A percentile compares a stretch with the other conserved stretches of the same genome.
phyloP scores from a whole-genome alignment of 1,139 yeast genomes.

The Taphrina deformans region DNA sequence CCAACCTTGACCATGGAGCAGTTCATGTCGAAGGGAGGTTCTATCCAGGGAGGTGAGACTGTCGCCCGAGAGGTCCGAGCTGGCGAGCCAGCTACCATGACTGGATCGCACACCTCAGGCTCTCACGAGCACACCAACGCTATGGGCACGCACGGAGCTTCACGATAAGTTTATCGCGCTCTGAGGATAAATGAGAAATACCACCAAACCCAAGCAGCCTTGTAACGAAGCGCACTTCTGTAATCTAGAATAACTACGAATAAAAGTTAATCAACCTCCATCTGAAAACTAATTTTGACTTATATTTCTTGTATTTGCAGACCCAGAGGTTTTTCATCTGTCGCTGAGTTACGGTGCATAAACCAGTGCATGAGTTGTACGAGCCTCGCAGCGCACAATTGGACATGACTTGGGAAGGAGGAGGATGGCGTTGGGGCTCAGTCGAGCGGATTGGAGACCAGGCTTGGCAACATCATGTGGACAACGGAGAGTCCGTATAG shows the following conservation, averaged over 20 bases:
- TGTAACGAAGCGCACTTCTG: slow-evolving; percentile 7
- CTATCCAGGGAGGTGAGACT: slow-evolving; percentile 30
- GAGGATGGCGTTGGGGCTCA: too few relatives aligned
- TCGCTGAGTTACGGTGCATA: too few relatives aligned
- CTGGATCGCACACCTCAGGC: slow-evolving; percentile 27
- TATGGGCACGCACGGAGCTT: slow-evolving; percentile 25
- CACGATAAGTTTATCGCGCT: neutral
- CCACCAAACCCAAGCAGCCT: neutral
- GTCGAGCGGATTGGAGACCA: too few relatives aligned
- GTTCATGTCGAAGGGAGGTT: slow-evolving; percentile 30
- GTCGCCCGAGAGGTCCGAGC: slow-evolving; percentile 30
- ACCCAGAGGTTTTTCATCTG: too few relatives aligned
- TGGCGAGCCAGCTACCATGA: slow-evolving; percentile 32
- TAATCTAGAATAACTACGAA: slow-evolving; percentile 11
- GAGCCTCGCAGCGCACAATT: too few relatives aligned
- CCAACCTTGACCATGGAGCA: slow-evolving; percentile 31
- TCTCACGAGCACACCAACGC: slow-evolving; percentile 29
- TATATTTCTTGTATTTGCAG: too few relatives aligned
- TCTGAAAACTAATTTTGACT: neutral
- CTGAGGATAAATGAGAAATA: too few relatives aligned
- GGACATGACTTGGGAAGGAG: too few relatives aligned
- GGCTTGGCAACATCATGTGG: too few relatives aligned
- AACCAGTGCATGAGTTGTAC: too few relatives aligned
- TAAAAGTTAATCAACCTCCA: slow-evolving; percentile 3
- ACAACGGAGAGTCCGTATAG: too few relatives aligned